phyloP scores from a whole-genome alignment of 805 yeast genomes.

The Sugiyamaella boreocaroliniensis region DNA sequence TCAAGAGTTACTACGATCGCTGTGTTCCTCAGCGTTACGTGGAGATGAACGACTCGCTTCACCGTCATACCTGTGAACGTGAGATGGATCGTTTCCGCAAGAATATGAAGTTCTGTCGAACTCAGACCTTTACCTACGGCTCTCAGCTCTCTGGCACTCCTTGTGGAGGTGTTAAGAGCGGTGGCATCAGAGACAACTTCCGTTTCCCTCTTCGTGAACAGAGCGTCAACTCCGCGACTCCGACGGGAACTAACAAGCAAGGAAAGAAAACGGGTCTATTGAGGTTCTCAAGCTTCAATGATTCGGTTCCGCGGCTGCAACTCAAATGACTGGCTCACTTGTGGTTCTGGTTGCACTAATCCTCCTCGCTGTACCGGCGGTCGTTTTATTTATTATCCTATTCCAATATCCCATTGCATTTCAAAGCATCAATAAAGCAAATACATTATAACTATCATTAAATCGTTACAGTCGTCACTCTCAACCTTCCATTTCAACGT shows the following conservation, averaged over 20 bases:
- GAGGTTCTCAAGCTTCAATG: constrained; percentile 2
- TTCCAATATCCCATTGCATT: background rate
- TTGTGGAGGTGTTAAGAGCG: background rate
- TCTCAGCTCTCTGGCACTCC: constrained; percentile 3
- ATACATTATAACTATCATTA: background rate
- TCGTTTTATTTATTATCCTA: background rate
- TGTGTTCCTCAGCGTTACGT: constrained; percentile 77
- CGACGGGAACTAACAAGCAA: constrained; percentile 8
- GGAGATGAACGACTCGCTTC: constrained; percentile 66
- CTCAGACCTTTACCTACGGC: constrained; percentile 17
- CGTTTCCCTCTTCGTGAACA: constrained; percentile 15
- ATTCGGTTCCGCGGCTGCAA: background rate
- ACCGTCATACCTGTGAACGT: constrained; percentile 43
- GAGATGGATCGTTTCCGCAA: constrained; percentile 48
- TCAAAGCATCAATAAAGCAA: background rate
- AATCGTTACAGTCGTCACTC: background rate
- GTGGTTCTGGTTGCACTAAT: background rate
- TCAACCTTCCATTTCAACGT: background rate
- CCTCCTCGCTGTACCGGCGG: background rate
- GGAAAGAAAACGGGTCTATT: background rate
- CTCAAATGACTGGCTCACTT: background rate
- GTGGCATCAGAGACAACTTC: constrained; percentile 3
- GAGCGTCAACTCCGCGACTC: constrained; percentile 10
- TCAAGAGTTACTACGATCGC: constrained; percentile 45
- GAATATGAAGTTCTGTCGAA: constrained; percentile 31